phyloP scores from a whole-genome alignment of 2,329 filamentous ascomycete genomes.

The Trichoderma koningii region DNA sequence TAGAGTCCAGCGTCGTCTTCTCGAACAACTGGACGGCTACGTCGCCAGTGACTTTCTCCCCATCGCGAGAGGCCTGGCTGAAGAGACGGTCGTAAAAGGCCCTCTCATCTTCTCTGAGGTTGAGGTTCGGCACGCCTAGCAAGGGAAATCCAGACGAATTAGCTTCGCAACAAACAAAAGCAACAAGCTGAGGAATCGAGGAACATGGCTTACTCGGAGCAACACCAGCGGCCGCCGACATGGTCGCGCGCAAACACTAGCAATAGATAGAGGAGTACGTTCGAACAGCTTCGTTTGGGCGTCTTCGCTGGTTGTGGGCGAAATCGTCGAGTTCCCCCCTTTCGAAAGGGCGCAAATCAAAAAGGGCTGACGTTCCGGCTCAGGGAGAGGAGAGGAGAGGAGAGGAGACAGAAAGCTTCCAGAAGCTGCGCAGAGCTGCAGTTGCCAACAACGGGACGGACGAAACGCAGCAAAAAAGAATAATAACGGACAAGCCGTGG shows the following conservation, averaged over 20 bases:
- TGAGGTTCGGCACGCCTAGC: slow-evolving; percentile 67
- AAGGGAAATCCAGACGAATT: slow-evolving; percentile 29
- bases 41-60: slow-evolving; percentile 91
- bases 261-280: not conserved
- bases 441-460: not conserved
- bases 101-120: slow-evolving; percentile 89
- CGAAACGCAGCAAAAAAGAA: not conserved
- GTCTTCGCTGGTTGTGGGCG: slow-evolving; percentile 1
- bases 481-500: not conserved
- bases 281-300: not conserved
- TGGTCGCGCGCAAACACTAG: slow-evolving; percentile 30
- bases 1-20: slow-evolving; percentile 85
- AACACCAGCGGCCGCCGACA: slow-evolving; percentile 34
- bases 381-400: not conserved
- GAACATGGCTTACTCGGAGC: slow-evolving; percentile 31
- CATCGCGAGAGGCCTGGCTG: slow-evolving; percentile 87
- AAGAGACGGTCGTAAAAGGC: slow-evolving; percentile 92
- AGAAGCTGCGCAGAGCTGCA: slow-evolving; percentile 7
- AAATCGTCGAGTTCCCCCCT: not conserved
- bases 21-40: slow-evolving; percentile 97
- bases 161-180: not conserved
- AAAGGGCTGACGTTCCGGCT: not conserved
- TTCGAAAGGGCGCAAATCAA: slow-evolving; percentile 14
- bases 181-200: not conserved
- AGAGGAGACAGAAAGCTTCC: not conserved